These are phyloP conservation scores for Sporisorium exsertum DNA, from an alignment of 1,284 basidiomycete genomes.

Conservation along the genomic window DNA sequence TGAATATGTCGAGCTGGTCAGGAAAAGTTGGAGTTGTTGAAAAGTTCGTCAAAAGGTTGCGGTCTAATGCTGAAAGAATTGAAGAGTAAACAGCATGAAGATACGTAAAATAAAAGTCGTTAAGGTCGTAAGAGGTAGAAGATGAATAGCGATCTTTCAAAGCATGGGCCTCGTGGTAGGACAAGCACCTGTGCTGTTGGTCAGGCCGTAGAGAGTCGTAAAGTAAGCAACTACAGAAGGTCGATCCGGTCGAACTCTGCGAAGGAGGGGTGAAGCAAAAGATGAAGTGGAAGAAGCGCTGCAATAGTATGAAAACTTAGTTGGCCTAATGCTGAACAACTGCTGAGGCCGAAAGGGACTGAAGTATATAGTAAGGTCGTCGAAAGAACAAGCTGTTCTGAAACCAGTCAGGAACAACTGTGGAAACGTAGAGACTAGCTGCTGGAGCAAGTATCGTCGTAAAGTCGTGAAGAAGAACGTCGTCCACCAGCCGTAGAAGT, in stretches of 20 bases:
- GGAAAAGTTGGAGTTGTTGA: neutral
- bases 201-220: slow-evolving; percentile 4
- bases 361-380: slow-evolving; percentile 3
- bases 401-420: slow-evolving; percentile 24
- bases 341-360: neutral
- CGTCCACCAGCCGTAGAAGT: slow-evolving; percentile 23
- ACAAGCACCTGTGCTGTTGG: neutral
- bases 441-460: slow-evolving; percentile 9
- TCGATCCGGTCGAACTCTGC: slow-evolving; percentile 6
- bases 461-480: slow-evolving; percentile 20
- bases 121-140: slow-evolving; percentile 21
- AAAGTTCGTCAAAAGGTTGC: neutral
- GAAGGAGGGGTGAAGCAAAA: neutral
- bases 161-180: neutral
- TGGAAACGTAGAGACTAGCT: slow-evolving; percentile 10
- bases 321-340: neutral
- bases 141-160: neutral
- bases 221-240: neutral
- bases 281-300: neutral
- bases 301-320: neutral
- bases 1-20: neutral
- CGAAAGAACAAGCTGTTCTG: slow-evolving; percentile 9
- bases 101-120: slow-evolving; percentile 25
- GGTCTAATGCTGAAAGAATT: neutral
- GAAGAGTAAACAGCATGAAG: neutral